Percentiles rank a stretch among this genome's conserved stretches.
These are phyloP conservation scores for Thalassiosira exigua DNA, from an alignment of 352 stramenopile genomes.

Conservation along the genomic window DNA sequence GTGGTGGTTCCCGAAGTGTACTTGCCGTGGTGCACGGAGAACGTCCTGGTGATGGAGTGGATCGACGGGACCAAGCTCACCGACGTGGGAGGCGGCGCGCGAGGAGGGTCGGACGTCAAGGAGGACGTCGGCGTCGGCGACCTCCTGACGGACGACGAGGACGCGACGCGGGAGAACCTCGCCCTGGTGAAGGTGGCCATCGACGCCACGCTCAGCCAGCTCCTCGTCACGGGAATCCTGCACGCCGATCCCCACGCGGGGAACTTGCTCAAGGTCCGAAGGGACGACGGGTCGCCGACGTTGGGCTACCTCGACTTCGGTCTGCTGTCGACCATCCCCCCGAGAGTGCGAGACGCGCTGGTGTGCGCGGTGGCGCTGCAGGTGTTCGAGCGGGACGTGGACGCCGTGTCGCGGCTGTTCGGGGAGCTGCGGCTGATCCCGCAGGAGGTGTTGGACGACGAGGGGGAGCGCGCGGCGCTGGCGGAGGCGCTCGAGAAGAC, in stretches of 20 bases:
- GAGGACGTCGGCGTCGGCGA: not conserved
- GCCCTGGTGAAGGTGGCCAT: conserved; percentile 74
- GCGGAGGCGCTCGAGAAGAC: conserved; percentile 55
- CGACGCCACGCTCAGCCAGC: conserved; percentile 81
- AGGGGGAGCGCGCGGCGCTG: conserved; percentile 56
- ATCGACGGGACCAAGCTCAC: conserved; percentile 84
- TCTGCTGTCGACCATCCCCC: conserved; percentile 67
- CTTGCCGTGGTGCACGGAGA: conserved; percentile 73
- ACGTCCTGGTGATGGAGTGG: conserved; percentile 88
- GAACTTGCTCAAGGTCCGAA: conserved; percentile 44
- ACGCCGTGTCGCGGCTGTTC: conserved; percentile 74
- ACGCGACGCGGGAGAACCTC: conserved; percentile 62
- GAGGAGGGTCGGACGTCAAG: not conserved
- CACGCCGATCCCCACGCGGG: conserved; percentile 78
- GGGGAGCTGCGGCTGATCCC: conserved; percentile 78
- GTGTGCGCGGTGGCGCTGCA: conserved; percentile 77
- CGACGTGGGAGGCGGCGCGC: conserved; percentile 18
- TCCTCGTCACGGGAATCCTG: conserved; percentile 84
- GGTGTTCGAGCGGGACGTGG: conserved; percentile 70
- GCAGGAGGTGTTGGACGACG: conserved; percentile 61
- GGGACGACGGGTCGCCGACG: conserved; percentile 30
- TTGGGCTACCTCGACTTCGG: conserved; percentile 84
- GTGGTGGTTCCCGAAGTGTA: conserved; percentile 82
- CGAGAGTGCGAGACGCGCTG: conserved; percentile 74
- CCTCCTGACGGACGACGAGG: not conserved